These are phyloP conservation scores for Pseudopithomyces chartarum DNA, from an alignment of 2,329 filamentous ascomycete genomes.

Conservation along the genomic window DNA sequence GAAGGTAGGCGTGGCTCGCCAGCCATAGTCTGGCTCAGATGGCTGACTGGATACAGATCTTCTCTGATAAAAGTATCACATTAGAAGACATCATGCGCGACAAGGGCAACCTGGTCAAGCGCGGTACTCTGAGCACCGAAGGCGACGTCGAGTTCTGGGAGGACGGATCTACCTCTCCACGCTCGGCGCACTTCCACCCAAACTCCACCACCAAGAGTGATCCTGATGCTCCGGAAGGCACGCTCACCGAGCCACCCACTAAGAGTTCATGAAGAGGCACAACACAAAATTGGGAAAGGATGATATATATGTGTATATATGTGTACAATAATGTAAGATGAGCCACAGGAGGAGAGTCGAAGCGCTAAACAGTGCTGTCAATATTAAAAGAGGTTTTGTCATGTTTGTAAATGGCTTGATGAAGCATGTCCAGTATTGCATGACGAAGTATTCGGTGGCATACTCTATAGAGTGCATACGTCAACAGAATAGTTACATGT, in stretches of 20 bases:
- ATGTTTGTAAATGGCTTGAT: too few species aligned
- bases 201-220: constrained; percentile 25
- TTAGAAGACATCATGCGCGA: constrained; percentile 78
- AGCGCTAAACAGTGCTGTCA: too few species aligned
- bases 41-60: constrained; percentile 58
- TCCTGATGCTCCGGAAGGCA: constrained; percentile 14
- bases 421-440: too few species aligned
- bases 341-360: too few species aligned
- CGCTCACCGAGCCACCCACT: constrained; percentile 15
- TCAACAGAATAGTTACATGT: too few species aligned
- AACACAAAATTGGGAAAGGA: not conserved
- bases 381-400: too few species aligned
- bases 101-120: constrained; percentile 75
- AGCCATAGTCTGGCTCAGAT: not conserved
- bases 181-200: constrained; percentile 41
- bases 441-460: too few species aligned
- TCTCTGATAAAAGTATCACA: constrained; percentile 71
- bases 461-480: too few species aligned
- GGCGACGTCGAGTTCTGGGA: constrained; percentile 95
- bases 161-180: constrained; percentile 59
- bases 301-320: not conserved
- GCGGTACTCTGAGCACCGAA: constrained; percentile 71
- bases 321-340: constrained; percentile 1
- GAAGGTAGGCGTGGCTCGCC: constrained; percentile 50
- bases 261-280: not conserved